phyloP scores from a whole-genome alignment of 2,329 filamentous ascomycete genomes.

The Exophiala lecanii-corni region DNA sequence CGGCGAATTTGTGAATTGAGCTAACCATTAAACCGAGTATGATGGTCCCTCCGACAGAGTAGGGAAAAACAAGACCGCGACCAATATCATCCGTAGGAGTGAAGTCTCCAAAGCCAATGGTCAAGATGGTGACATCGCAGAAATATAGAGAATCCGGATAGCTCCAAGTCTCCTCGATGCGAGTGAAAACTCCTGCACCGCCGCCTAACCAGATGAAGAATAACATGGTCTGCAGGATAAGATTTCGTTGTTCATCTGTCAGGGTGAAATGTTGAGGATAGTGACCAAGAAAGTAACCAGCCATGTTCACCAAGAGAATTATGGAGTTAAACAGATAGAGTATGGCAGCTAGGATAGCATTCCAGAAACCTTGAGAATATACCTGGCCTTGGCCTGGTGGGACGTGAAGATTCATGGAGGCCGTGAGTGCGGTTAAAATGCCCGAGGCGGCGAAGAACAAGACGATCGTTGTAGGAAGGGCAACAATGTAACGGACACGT shows the following conservation, averaged over 20 bases:
- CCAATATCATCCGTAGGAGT: conserved; percentile 53
- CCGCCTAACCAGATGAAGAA: conserved; percentile 77
- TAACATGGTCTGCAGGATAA: conserved; percentile 86
- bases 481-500: conserved; percentile 72
- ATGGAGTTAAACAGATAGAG: conserved; percentile 76
- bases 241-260: conserved; percentile 73
- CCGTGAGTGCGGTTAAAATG: conserved; percentile 62
- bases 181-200: conserved; percentile 70
- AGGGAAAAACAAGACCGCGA: conserved; percentile 73
- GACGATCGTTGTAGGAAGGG: conserved; percentile 76
- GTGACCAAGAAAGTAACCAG: conserved; percentile 68
- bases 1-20: conserved; percentile 66
- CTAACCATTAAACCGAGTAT: conserved; percentile 79
- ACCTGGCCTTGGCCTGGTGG: conserved; percentile 45
- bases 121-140: conserved; percentile 65
- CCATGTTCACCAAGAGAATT: conserved; percentile 73
- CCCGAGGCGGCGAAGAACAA: conserved; percentile 66
- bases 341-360: conserved; percentile 71
- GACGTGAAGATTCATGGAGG: conserved; percentile 60
- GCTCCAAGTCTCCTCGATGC: conserved; percentile 53
- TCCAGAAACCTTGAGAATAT: conserved; percentile 82
- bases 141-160: conserved; percentile 78
- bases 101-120: conserved; percentile 61
- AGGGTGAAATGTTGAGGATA: conserved; percentile 76
- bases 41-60: conserved; percentile 75